Percentiles rank a stretch among this genome's conserved stretches.
Conservation (phyloP, 2,329 filamentous ascomycete genomes). For the Diaporthe nobilis region DNA sequence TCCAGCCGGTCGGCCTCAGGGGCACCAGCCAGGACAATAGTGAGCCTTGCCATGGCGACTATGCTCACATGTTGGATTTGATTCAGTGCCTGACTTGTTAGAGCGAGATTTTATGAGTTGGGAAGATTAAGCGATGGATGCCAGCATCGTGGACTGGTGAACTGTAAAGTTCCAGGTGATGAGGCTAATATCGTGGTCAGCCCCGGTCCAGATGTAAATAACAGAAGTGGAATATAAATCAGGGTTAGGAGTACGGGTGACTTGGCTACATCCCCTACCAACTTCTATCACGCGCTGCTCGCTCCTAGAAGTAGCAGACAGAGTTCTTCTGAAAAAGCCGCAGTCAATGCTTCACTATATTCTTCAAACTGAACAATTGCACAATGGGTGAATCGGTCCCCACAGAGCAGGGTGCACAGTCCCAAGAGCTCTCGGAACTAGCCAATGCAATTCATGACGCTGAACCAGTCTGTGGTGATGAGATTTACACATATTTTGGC, state of each 20-base stretch:
- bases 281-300: too few relatives aligned
- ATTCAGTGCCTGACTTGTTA: background rate
- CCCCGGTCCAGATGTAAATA: too few relatives aligned
- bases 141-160: background rate
- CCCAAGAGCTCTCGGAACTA: background rate
- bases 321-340: background rate
- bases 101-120: background rate
- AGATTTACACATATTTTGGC: background rate
- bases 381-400: background rate
- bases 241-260: background rate
- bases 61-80: background rate
- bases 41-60: conserved; percentile 49
- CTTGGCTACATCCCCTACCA: too few relatives aligned
- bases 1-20: conserved; percentile 66
- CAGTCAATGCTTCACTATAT: background rate
- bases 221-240: background rate
- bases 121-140: background rate
- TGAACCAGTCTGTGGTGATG: background rate
- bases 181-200: background rate
- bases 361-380: background rate
- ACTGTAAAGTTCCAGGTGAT: background rate
- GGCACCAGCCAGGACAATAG: conserved; percentile 65
- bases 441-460: background rate
- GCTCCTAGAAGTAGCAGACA: background rate
- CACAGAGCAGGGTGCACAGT: background rate